phyloP scores from a whole-genome alignment of 768 basidiomycete species.

The Rhizopogon sp. region DNA sequence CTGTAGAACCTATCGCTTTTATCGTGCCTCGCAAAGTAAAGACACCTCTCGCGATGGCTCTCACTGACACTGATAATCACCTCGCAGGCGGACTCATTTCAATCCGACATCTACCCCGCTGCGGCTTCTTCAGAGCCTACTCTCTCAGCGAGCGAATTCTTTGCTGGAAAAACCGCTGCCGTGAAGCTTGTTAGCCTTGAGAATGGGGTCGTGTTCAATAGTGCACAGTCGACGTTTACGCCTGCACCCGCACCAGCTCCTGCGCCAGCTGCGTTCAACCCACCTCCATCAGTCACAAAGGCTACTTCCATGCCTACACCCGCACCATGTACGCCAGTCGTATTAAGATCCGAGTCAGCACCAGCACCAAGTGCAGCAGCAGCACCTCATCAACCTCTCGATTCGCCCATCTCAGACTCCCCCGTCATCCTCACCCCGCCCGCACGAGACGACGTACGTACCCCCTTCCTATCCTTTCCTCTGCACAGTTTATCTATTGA shows the following conservation, averaged over 20 bases:
- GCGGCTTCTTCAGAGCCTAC: constrained; percentile 80
- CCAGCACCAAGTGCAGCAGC: not conserved
- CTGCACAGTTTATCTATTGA: not conserved
- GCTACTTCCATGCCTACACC: constrained; percentile 24
- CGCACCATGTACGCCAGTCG: constrained; percentile 7
- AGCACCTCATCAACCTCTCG: constrained; percentile 3
- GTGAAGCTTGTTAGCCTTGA: constrained; percentile 79
- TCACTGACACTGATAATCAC: not conserved
- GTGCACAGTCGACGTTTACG: constrained; percentile 8
- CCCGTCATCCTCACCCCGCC: constrained; percentile 14
- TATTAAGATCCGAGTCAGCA: constrained; percentile 9
- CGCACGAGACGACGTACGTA: constrained; percentile 28
- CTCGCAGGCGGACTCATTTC: constrained; percentile 84
- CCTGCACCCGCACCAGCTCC: constrained; percentile 24
- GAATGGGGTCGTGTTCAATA: constrained; percentile 46
- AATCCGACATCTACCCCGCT: constrained; percentile 94
- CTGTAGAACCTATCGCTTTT: constrained; percentile 89
- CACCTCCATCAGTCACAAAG: constrained; percentile 19
- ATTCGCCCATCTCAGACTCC: constrained; percentile 1
- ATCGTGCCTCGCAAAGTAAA: constrained; percentile 89
- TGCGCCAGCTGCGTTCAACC: constrained; percentile 14
- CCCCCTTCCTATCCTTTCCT: not conserved
- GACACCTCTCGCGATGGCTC: not conserved
- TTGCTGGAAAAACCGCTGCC: constrained; percentile 75
- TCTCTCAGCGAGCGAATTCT: constrained; percentile 80